These are phyloP conservation scores for Claviceps quebecensis DNA, from an alignment of 2,329 filamentous ascomycete genomes.

Conservation along the genomic window DNA sequence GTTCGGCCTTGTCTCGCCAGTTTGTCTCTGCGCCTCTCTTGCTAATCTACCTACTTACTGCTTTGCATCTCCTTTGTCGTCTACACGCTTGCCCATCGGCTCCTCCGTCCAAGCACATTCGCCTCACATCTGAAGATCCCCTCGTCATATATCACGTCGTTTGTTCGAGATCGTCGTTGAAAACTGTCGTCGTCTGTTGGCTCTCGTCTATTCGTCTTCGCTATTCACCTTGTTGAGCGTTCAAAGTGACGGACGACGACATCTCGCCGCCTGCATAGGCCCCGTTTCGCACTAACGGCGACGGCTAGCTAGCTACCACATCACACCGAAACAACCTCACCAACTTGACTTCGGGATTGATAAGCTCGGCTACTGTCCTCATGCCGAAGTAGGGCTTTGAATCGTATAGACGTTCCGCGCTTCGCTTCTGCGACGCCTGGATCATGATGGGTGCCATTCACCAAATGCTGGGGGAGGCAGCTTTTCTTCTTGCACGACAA, in stretches of 20 bases:
- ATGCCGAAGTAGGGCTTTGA: constrained; percentile 2
- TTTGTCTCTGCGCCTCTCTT: background rate
- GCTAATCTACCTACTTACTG: background rate
- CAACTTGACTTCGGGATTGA: background rate
- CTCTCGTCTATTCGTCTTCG: too few relatives aligned
- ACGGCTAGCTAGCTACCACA: too few relatives aligned
- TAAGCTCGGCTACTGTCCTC: background rate
- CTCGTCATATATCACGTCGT: too few relatives aligned
- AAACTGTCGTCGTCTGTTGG: too few relatives aligned
- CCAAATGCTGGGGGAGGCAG: constrained; percentile 22
- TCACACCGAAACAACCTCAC: background rate
- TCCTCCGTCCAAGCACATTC: background rate
- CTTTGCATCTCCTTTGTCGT: constrained; percentile 2
- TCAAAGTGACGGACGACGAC: too few relatives aligned
- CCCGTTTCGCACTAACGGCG: too few relatives aligned
- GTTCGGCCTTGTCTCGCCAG: background rate
- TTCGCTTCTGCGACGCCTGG: background rate
- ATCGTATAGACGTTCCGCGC: background rate
- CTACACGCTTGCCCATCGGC: background rate
- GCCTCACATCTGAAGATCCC: background rate
- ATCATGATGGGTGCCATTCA: constrained; percentile 26
- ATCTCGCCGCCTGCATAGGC: too few relatives aligned
- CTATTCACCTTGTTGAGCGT: too few relatives aligned
- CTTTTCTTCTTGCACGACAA: constrained; percentile 22
- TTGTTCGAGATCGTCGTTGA: too few relatives aligned